phyloP scores from a whole-genome alignment of 2,329 filamentous ascomycete species.

The Apiospora malaysiana region DNA sequence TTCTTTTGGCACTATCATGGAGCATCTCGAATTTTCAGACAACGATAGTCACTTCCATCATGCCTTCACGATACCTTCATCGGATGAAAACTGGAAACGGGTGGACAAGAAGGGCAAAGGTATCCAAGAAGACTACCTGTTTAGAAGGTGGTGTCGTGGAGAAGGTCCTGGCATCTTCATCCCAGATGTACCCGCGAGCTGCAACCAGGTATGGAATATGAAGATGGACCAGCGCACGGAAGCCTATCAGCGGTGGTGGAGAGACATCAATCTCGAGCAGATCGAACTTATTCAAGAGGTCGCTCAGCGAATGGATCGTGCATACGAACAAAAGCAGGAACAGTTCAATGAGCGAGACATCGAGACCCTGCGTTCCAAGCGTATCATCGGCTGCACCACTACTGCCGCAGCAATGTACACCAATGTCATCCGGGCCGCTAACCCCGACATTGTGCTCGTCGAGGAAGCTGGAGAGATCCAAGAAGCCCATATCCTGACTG shows the following conservation, averaged over 20 bases:
- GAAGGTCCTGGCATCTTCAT: constrained; percentile 51
- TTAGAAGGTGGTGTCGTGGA: constrained; percentile 58
- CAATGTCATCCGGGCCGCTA: constrained; percentile 56
- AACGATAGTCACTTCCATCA: constrained; percentile 56
- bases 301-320: constrained; percentile 48
- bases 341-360: constrained; percentile 51
- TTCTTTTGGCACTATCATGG: constrained; percentile 40
- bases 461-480: constrained; percentile 79
- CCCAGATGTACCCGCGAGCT: constrained; percentile 34
- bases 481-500: constrained; percentile 69
- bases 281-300: constrained; percentile 46
- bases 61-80: constrained; percentile 59
- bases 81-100: constrained; percentile 49
- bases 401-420: constrained; percentile 70
- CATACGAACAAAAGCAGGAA: constrained; percentile 47
- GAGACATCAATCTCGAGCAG: constrained; percentile 55
- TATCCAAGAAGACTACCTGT: constrained; percentile 55
- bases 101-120: constrained; percentile 53
- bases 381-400: constrained; percentile 74
- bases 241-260: constrained; percentile 50
- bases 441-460: constrained; percentile 66
- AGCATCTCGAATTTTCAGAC: constrained; percentile 46
- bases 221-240: constrained; percentile 40
- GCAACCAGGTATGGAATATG: constrained; percentile 59
- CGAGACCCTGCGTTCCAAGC: constrained; percentile 55